Evolutionary conservation across 163 green algal genomes (phyloP), one percentile per base, ranked within the genome.

Genomic region (Scenedesmus sp.): DNA sequence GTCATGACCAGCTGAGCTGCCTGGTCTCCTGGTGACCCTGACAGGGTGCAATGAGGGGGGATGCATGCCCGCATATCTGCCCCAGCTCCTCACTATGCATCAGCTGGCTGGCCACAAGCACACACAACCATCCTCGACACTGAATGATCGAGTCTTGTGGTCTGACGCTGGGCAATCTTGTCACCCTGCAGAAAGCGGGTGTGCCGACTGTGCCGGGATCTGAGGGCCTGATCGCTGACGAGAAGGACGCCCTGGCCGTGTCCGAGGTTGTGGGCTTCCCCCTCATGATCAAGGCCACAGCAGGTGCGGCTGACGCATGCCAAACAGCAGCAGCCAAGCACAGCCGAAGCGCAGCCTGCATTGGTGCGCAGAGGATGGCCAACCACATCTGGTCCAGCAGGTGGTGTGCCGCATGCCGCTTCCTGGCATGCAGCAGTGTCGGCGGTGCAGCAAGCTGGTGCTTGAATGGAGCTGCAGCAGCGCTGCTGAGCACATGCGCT

Each of bases 261-360:
- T 94, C 94, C 0, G 26, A 88, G n/a, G 80, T 94, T 46, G 72
- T 90, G 18, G 97, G 97, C 53, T 98, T 98, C 93, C 97, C 97
- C 3, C 88, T 99, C 72, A 99, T 99, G 96, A 98, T 99, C 94
- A 99, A 99, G 94, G 98, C 98, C 49, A 99, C 98, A 16, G 98
- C 98, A 26, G 95, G 84, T 89, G 61, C 2, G 83, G 1, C 9
- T 15, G 51, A 18, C 51, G 22, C 51, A 6, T 53, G 7, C 6
- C 46, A 53, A 53, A 53, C n/a, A n/a, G n/a, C n/a, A n/a, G 10
- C 46, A 53, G 7, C 46, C 46, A 53, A 78, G 65, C 10, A 78
- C 65, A 78, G 5, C 65, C n/a, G 30, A 78, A 10, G n/a, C 10
- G 15, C 9, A 40, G 65, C 10, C 65, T 15, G 15, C 65, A 40